Evolutionary conservation across 106 monocot species (phyloP), one percentile per base, ranked within the genome.

Genomic region (Acanthochlamys bracteata): DNA sequence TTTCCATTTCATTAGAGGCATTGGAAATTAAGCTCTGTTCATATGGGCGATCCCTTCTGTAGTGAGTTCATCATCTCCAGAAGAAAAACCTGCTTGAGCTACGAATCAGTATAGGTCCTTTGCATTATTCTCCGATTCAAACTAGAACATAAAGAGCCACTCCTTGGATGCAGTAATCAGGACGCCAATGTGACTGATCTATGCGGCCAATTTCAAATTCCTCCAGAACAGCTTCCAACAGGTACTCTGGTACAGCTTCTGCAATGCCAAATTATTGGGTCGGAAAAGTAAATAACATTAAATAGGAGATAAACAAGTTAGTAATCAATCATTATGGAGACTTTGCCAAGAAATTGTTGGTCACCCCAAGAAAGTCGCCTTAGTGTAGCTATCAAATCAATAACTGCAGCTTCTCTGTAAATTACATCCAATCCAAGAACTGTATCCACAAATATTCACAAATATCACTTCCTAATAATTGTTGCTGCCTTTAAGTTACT

Each of bases 391-490:
- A 91, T 41, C 42, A 98, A 74, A 75, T 91, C 88, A 25, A 45
- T 42, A 10, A 85, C 91, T 39, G 91, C 85, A 52, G 22, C 76
- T 69, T 98, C 96, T 53, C 85, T 88, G 70, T 98, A 98, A 24
- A 98, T 81, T 19, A 98, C 88, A 75, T 91, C 96, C 12, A 91
- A 98, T 15, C 91, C 96, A 45, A 98, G 63, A 19, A 98, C 96
- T 91, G 51, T 39, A 61, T 33, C 39, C 6, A 16, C 33, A 61
- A 61, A 16, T n/a, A 11, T 23, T 59, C 1, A 4, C 21, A 59
- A 8, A 24, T 10, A 11, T 59, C 25, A 59, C 59, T 59, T 23
- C 24, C 33, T 33, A 6, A 33, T 3, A 3, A 33, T 33, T 33
- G 1, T 33, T 33, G 6, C 33, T 33, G 33, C 1, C 6, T 33